Percentiles rank a stretch among this genome's conserved stretches.
Evolutionary conservation across 2,329 filamentous ascomycete genomes (phyloP).

Genomic region (Grosmannia serpens): DNA sequence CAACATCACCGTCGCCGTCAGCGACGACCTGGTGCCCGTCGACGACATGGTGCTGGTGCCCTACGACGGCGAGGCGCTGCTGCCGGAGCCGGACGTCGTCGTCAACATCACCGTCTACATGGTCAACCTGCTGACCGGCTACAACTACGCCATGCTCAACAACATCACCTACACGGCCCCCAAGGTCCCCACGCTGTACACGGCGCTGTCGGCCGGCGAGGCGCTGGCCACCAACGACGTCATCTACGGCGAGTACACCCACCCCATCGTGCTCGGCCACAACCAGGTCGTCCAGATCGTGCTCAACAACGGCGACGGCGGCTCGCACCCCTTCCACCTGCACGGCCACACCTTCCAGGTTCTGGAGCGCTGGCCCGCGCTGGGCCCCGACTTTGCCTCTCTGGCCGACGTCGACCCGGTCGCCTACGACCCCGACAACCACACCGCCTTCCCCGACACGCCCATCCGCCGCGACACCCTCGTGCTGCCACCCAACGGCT

Average conservation of each 20-base stretch:
- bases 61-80: conserved; percentile 49
- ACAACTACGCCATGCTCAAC: conserved; percentile 56
- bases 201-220: conserved; percentile 46
- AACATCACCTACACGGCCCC: conserved; percentile 63
- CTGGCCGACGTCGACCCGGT: conserved; percentile 27
- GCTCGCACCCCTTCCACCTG: conserved; percentile 66
- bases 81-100: conserved; percentile 49
- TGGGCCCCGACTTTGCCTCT: conserved; percentile 43
- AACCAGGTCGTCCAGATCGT: conserved; percentile 61
- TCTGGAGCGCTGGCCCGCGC: conserved; percentile 45
- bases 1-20: conserved; percentile 5
- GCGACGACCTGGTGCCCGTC: conserved; percentile 50
- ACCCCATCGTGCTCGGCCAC: conserved; percentile 56
- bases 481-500: conserved; percentile 52
- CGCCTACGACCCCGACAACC: conserved; percentile 11
- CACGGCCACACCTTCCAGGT: conserved; percentile 63
- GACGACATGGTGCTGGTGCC: conserved; percentile 67
- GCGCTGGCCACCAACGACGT: conserved; percentile 44
- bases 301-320: conserved; percentile 62
- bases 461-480: conserved; percentile 61
- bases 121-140: conserved; percentile 42
- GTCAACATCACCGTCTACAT: conserved; percentile 55
- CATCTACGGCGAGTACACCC: conserved; percentile 56
- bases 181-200: conserved; percentile 73
- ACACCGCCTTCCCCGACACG: conserved; percentile 31